Conservation (phyloP, 2,329 filamentous ascomycete genomes). For the Pseudonectria buxi region DNA sequence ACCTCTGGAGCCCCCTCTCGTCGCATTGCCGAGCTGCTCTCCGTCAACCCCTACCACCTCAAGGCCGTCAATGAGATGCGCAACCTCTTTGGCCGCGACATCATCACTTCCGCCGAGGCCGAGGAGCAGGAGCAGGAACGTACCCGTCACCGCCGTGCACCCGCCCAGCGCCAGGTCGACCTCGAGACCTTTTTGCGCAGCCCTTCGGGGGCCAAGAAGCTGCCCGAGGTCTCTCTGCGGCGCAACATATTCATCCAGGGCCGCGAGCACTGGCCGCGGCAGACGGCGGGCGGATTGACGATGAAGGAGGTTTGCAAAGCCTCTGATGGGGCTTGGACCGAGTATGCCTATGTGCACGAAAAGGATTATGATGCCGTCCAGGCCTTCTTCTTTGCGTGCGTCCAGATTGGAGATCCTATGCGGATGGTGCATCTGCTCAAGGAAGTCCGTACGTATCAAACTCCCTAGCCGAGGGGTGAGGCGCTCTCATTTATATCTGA, state of each 20-base stretch:
- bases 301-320: constrained; percentile 57
- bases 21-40: constrained; percentile 36
- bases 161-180: constrained; percentile 46
- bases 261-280: constrained; percentile 79
- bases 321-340: constrained; percentile 47
- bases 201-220: constrained; percentile 49
- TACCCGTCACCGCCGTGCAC: constrained; percentile 27
- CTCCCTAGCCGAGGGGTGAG: background rate
- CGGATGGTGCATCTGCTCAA: constrained; percentile 67
- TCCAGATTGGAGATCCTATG: constrained; percentile 80
- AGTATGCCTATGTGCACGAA: constrained; percentile 76
- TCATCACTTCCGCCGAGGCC: constrained; percentile 46
- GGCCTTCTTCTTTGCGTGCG: constrained; percentile 66
- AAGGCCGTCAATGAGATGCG: constrained; percentile 90
- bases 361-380: constrained; percentile 68
- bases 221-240: constrained; percentile 65
- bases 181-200: constrained; percentile 48
- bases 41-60: constrained; percentile 60
- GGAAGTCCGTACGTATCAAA: constrained; percentile 28
- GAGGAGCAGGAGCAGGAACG: constrained; percentile 40
- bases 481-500: no score
- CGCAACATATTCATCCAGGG: constrained; percentile 81
- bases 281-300: constrained; percentile 70
- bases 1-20: constrained; percentile 9
- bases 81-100: constrained; percentile 48